Conservation (phyloP, 1,284 basidiomycete species). For the Polyporus tsugae region DNA sequence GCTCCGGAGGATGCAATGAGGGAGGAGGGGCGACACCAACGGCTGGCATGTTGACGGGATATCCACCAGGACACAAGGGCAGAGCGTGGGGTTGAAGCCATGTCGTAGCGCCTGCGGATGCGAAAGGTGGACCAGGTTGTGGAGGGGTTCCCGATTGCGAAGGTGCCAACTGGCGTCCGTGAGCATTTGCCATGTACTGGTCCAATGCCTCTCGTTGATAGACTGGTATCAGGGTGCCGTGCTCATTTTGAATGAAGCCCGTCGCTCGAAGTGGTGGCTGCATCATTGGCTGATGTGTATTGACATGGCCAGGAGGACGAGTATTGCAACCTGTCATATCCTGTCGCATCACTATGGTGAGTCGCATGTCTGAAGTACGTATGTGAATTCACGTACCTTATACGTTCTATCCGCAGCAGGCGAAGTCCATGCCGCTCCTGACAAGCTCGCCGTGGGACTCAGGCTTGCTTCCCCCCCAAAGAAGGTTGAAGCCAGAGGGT, state of each 20-base stretch:
- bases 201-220: conserved; percentile 75
- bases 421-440: conserved; percentile 10
- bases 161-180: conserved; percentile 31
- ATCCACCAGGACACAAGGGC: conserved; percentile 17
- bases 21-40: conserved; percentile 1
- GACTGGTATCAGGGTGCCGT: conserved; percentile 72
- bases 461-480: neutral
- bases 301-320: neutral
- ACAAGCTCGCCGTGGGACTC: neutral
- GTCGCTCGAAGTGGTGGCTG: conserved; percentile 71
- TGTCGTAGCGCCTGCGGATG: neutral
- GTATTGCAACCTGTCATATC: neutral
- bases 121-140: neutral
- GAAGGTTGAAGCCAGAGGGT: conserved; percentile 19
- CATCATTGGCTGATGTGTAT: conserved; percentile 12
- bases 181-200: conserved; percentile 55
- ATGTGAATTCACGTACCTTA: conserved; percentile 24
- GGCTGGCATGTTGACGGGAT: conserved; percentile 8
- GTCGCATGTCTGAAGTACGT: too few relatives aligned
- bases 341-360: neutral
- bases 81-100: conserved; percentile 9
- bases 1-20: conserved; percentile 12
- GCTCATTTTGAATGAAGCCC: conserved; percentile 77
- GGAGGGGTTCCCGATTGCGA: conserved; percentile 19
- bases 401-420: conserved; percentile 1